A percentile compares a stretch with the other conserved stretches of the same genome.
Evolutionary conservation across 768 basidiomycete genomes (phyloP).

Genomic region (Mycena rebaudengoi): DNA sequence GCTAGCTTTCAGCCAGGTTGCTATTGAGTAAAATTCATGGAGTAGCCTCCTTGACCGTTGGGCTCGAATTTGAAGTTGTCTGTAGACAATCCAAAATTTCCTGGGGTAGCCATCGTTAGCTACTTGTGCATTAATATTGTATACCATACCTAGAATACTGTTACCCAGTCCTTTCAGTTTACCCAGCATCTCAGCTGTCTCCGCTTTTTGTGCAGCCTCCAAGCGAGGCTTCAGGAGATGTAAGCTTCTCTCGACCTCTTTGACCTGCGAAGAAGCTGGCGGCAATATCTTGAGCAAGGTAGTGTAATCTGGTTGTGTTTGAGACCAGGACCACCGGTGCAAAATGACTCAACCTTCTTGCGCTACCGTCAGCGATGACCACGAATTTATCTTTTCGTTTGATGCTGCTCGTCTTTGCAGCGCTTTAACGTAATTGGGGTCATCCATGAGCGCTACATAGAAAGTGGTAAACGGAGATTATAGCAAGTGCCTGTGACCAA

Average conservation of each 20-base stretch:
- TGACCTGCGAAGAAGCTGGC: constrained; percentile 56
- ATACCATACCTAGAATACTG: constrained; percentile 75
- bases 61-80: constrained; percentile 97
- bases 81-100: constrained; percentile 93
- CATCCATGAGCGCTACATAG: constrained; percentile 84
- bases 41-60: constrained; percentile 95
- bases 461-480: no score
- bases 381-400: constrained; percentile 82
- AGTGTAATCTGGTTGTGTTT: constrained; percentile 71
- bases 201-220: constrained; percentile 81
- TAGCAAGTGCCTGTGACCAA: neutral
- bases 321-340: neutral
- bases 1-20: neutral
- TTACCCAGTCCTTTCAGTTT: constrained; percentile 96
- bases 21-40: constrained; percentile 82
- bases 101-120: constrained; percentile 50
- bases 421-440: constrained; percentile 87
- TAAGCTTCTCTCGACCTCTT: constrained; percentile 59
- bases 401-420: constrained; percentile 88
- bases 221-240: constrained; percentile 69
- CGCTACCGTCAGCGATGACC: constrained; percentile 83
- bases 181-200: constrained; percentile 90
- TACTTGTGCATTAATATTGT: neutral
- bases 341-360: constrained; percentile 72
- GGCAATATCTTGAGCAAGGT: constrained; percentile 72